Evolutionary conservation across 2,329 filamentous ascomycete species (phyloP), one percentile per base, ranked within the genome.

Genomic region (Neopestalotiopsis sp.): DNA sequence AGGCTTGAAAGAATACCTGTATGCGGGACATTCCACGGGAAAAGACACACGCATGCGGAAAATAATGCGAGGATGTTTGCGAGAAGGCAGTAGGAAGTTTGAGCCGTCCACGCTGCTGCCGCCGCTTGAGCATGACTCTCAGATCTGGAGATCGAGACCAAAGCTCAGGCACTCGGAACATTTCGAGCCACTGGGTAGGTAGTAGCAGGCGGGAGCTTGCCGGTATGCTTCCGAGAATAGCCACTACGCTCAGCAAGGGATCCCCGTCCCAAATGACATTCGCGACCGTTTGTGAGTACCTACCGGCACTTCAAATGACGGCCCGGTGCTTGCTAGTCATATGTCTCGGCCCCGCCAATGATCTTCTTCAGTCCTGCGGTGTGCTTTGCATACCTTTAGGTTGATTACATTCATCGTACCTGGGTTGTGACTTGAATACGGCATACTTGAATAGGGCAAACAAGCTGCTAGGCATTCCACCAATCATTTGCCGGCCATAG

Each of bases 341-440:
- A 53, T 53, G 45, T 53, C 45, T 53, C 45, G 45, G n/a, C 45
- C 45, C 45, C 45, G 45, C 45, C 45, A 53, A 53, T 53, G 45
- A 20, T 53, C 45, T 53, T 53, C 20, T 24, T n/a, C 45, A 17
- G 17, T 17, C 14, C n/a, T 53, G 45, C 45, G 20, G 20, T 53
- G 45, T 53, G 45, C 45, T n/a, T 53, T 53, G n/a, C 45, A 53
- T 53, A 38, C 45, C n/a, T 17, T n/a, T 53, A 53, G 14, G 45
- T 14, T 17, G 34, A 38, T 38, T 7, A 38, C 34, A 7, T 38
- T 38, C 34, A 38, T 7, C 34, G 10, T 38, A 10, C 10, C 34
- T 38, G 10, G 34, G 34, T 7, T 10, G 5, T 38, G 34, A 1
- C 6, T 10, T 38, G 1, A 38, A 7, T 10, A 38, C 1, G 34